These are phyloP conservation scores for Wickerhamiella sorbophila DNA, from an alignment of 805 yeast species.

Conservation along the genomic window DNA sequence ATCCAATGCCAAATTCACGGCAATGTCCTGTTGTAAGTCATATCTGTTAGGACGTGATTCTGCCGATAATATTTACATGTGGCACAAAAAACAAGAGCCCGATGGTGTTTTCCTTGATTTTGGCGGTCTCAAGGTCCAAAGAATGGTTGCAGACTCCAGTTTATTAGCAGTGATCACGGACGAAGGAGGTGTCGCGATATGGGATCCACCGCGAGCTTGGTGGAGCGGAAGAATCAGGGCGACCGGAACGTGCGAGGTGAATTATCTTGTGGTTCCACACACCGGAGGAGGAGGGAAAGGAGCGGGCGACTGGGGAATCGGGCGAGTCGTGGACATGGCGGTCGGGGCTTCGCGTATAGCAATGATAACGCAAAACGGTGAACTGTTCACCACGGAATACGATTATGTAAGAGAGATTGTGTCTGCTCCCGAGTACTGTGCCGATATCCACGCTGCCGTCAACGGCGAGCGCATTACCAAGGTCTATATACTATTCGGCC, in stretches of 20 bases:
- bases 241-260: neutral
- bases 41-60: neutral
- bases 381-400: neutral
- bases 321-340: slow-evolving; percentile 1
- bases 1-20: neutral
- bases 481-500: neutral
- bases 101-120: neutral
- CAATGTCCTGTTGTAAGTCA: neutral
- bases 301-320: neutral
- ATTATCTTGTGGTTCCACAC: neutral
- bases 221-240: too few species aligned
- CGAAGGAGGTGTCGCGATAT: neutral
- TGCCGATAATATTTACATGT: neutral
- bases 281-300: neutral
- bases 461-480: neutral
- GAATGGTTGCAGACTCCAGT: neutral
- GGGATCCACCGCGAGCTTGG: too few species aligned
- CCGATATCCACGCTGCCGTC: neutral
- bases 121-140: neutral
- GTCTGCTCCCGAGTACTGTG: neutral
- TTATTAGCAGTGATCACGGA: neutral
- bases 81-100: neutral
- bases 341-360: slow-evolving; percentile 1
- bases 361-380: neutral
- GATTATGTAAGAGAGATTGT: neutral